Conservation (phyloP, 148 eudicot genomes). For the Talinum fruticosum region DNA sequence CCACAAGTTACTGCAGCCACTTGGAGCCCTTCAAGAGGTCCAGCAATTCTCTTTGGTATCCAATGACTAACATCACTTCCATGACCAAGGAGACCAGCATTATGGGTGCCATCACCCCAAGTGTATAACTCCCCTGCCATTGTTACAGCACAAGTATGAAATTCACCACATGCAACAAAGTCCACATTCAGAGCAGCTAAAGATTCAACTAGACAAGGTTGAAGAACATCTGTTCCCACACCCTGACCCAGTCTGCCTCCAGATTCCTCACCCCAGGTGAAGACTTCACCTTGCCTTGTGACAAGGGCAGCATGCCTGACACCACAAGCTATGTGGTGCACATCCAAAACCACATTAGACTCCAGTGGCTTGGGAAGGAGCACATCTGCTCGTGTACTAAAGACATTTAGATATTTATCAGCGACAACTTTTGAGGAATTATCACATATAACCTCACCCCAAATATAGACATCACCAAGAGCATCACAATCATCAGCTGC, state of each 20-base stretch:
- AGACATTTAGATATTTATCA: constrained; percentile 41
- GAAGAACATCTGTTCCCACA: constrained; percentile 64
- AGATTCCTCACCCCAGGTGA: constrained; percentile 97
- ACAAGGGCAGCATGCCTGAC: constrained; percentile 82
- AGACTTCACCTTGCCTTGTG: constrained; percentile 87
- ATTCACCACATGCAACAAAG: constrained; percentile 95
- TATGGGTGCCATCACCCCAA: constrained; percentile 94
- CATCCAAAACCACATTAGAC: constrained; percentile 80
- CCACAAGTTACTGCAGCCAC: constrained; percentile 80
- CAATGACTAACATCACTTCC: constrained; percentile 85
- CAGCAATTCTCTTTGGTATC: constrained; percentile 83
- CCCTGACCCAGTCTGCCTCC: constrained; percentile 98
- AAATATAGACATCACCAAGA: constrained; percentile 85
- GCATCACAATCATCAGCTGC: constrained; percentile 94
- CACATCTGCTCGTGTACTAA: constrained; percentile 39
- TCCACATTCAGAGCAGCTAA: constrained; percentile 59
- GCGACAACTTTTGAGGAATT: constrained; percentile 44
- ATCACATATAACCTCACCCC: constrained; percentile 90
- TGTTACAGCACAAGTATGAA: constrained; percentile 90
- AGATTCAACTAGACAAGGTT: constrained; percentile 74
- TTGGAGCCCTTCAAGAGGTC: constrained; percentile 88
- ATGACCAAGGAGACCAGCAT: constrained; percentile 88
- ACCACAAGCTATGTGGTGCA: constrained; percentile 83
- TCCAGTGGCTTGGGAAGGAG: constrained; percentile 82
- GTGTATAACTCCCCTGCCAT: constrained; percentile 85